Base-by-base conservation (phyloP, 2,329 filamentous ascomycete genomes). In the Clarireedia hainanense region DNA sequence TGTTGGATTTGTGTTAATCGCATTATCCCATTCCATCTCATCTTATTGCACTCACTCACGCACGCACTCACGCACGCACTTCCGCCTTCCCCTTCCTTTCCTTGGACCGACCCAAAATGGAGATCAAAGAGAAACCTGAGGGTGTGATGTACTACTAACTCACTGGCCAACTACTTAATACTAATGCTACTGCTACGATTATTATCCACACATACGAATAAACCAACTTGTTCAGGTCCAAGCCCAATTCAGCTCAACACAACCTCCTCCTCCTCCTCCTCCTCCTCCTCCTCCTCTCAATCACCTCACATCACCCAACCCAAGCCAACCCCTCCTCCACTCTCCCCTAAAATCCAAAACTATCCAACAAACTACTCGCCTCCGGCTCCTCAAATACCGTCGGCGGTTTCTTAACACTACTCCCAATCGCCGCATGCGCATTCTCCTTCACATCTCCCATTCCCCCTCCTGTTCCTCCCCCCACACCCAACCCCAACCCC, bases 351-450 rank as follows among this genome's bases (percentile, higher is more conserved):
- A 97, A 94, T 1, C 92, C 92, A 78, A 97, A 97, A 69, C 82
- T 91, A 75, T 97, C 92, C 64, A 97, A 76, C 67, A 99, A 73
- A 57, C 89, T 92, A 69, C 83, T 89, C 27, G 88, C 80, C 73
- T 95, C 91, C n/a, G 94, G 94, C 71, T 99, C 94, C 64, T 95
- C 80, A 69, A 97, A 97, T 60, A 86, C 84, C 20, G 86, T 90
- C 1, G 90, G 84, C 15, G 85, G 78, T 14, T 80, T 77, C 65
- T 85, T 80, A 26, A 71, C 65, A 58, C n/a, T 26, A 7, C 6
- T 6, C 37, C 7, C 14, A n/a, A 37, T 9, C 7, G 34, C 34
- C 9, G 34, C 34, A 20, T 20, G 20, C 2, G 37, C 14, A 40
- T 40, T 40, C 37, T 17, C 37, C 14, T 40, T 40, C 14, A 4